Evolutionary conservation across 345 rosid genomes (phyloP), one percentile per base, ranked within the genome.

Genomic region (Murraya paniculata): DNA sequence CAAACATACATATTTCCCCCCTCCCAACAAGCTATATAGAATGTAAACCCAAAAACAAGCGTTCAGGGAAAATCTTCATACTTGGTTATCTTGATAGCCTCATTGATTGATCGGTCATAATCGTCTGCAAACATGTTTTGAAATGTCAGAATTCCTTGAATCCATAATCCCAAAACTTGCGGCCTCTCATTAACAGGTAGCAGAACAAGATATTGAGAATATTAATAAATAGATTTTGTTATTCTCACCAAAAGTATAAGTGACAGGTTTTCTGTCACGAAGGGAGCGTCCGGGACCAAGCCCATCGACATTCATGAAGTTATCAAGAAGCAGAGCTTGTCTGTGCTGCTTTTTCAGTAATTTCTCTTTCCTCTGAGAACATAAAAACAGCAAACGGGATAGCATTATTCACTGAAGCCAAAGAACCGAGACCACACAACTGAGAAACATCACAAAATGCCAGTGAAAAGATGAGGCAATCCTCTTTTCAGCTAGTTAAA

Each of bases 61-160:
- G 10, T 48, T 64, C n/a, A 14, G 61, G 25, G 59, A 78, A 30
- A 75, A 61, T 78, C 28, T 58, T 45, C 89, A 24, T 91, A 97
- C 98, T 93, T 94, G 73, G 98, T 93, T 87, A 91, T 88, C 84
- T 94, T 93, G 86, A 97, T 93, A 78, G 99, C 99, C 87, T 97
- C 99, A 56, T 88, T 97, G 87, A 97, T 97, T 38, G 99, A 94
- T 80, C 92, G 91, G 78, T 97, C 99, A 85, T 91, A 97, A 86
- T 93, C 99, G 91, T 97, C 99, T 97, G 96, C 93, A 87, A 82
- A 76, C 84, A 41, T 35, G 80, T 18, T 28, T 82, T 50, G 55
- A 59, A 27, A 75, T 58, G 55, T 65, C 55, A 75, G 75, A 64
- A 18, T 75, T 68, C 45, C 22, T 36, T 11, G 13, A 19, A 22